Conservation (phyloP, 345 rosid species). For the Pseudoturritis turrita region DNA sequence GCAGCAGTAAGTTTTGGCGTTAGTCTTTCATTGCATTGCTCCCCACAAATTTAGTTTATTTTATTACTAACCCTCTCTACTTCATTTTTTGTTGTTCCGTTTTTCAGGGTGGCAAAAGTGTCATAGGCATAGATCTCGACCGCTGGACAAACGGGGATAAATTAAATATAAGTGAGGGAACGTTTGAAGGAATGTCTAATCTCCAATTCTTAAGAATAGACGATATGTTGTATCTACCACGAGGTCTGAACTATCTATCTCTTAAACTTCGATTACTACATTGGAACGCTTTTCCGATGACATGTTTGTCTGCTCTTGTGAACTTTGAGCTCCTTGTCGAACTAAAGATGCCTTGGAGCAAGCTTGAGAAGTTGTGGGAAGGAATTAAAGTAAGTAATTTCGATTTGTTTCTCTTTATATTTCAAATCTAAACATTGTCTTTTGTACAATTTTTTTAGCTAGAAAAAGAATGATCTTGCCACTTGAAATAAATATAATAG, state of each 20-base stretch:
- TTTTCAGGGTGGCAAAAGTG: constrained; percentile 9
- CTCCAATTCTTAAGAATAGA: neutral
- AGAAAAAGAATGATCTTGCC: too few species aligned
- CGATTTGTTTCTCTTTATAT: neutral
- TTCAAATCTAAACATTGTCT: too few species aligned
- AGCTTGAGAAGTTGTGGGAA: constrained; percentile 22
- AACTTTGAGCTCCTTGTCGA: neutral
- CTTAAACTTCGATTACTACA: constrained; percentile 1
- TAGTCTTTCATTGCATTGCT: neutral
- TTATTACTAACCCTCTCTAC: neutral
- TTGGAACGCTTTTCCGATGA: constrained; percentile 6
- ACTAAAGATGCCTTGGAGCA: neutral
- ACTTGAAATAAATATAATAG: too few species aligned
- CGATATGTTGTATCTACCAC: neutral
- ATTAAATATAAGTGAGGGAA: neutral
- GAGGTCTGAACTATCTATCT: neutral
- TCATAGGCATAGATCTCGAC: neutral
- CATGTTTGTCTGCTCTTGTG: neutral
- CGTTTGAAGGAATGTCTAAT: neutral
- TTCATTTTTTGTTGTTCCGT: neutral
- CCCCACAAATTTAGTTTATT: neutral
- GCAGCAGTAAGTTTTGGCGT: neutral
- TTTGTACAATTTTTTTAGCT: too few species aligned
- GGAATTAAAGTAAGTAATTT: neutral
- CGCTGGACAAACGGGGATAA: neutral